Evolutionary conservation across 116 monocot species (phyloP), one percentile per base, ranked within the genome.

Genomic region (Trichopus zeylanicus): DNA sequence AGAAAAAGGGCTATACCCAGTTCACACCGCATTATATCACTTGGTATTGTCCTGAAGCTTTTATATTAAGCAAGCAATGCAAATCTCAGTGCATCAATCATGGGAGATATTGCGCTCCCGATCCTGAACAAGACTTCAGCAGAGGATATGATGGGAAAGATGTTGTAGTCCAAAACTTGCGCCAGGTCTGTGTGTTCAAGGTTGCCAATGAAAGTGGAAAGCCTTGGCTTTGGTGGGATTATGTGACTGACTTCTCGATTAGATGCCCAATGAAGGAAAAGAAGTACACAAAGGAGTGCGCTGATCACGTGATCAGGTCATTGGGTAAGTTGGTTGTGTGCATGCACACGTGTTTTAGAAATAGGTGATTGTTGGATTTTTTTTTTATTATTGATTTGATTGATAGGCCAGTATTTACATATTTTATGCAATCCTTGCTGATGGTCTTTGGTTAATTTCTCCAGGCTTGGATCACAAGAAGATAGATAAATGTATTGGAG

Each of bases 191-290:
- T 39, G 59, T 95, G 63, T 95, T 68, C 75, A 86, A 76, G 48
- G 81, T 89, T 27, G 83, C 80, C 39, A 95, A 86, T 67, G 89
- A 89, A 31, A 79, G 66, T 56, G 42, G 74, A 23, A 88, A 88
- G 46, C 92, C 92, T 62, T 92, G 92, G 92, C 29, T 92, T 20
- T 92, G 92, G 92, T 92, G 92, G 92, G 92, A 92, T 67, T 92
- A 92, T 71, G 86, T 86, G 29, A 83, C 83, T 55, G 92, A 92
- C 54, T 92, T 92, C 60, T 33, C 83, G 26, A 92, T 92, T 51
- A 77, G 92, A 71, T 92, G 92, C 66, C 87, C 92, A 9, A 92
- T 92, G 92, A 92, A 83, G 75, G 83, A 86, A 46, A 73, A 86
- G 38, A 92, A 92, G 51, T 92, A 86, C 46, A 86, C 80, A 0